Base-by-base conservation (phyloP, 2,329 filamentous ascomycete species). In the Aspergillus sp. region DNA sequence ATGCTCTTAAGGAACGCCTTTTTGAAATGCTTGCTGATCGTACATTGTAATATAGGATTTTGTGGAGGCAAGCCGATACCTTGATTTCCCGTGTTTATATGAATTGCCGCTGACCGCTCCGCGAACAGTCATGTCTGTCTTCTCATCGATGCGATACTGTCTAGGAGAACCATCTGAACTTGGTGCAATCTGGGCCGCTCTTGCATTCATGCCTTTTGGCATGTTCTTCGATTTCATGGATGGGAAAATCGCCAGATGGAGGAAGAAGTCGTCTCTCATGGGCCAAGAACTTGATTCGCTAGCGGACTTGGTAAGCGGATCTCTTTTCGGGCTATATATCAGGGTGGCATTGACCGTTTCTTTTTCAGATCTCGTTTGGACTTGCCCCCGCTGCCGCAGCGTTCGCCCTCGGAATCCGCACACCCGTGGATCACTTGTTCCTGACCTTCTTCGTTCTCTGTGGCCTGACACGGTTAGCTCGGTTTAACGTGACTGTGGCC, bases 201-300 rank as follows among this genome's bases (percentile, higher is more conserved):
- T 98, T 39, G 81, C 75, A 5, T 88, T 96, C 68, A 86, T 97
- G 68, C 91, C 91, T 0, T 88, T 96, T 47, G 90, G 90, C 5
- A 75, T 97, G 9, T 96, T 97, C 74, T 97, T 97, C 67, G 93
- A 98, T 69, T 94, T 95, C 64, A 89, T 97, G 78, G 93, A 98
- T 67, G 93, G 93, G 62, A 93, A 90, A 65, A 90, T 98, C 44
- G 93, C 93, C 51, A 79, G 93, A 53, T 97, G 93, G 93, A 83
- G 93, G 65, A 86, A 89, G 72, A 98, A 96, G 83, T 93, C 88
- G 60, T 94, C 88, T 58, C 76, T 98, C 64, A 97, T 98, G 91
- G 93, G 93, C 9, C 91, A 96, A 69, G 93, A 98, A 70, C 75
- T 98, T 44, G 93, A 98, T 68, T 97, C 91, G 6, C 77, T 98